Evolutionary conservation across 148 eudicot species (phyloP), one percentile per base, ranked within the genome.

Genomic region (Tetragonia tetragonoides): DNA sequence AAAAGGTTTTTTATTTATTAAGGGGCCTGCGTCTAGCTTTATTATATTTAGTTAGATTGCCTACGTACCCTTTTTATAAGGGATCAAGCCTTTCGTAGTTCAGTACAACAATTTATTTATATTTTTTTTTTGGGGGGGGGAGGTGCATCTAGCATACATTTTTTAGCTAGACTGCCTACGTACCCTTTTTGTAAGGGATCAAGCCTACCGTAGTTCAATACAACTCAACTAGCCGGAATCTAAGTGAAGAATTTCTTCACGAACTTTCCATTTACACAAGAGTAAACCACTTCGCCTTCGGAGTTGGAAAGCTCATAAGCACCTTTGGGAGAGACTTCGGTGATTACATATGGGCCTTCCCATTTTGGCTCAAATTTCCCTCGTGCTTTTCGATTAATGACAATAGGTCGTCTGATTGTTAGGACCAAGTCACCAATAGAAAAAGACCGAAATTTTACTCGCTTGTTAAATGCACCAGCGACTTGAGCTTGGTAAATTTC

Each of bases 381-480:
- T n/a, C 3, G 11, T 9, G 49, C n/a, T 14, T 68, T 68, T 16
- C 28, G 7, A 8, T 40, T 68, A 2, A 41, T 68, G 72, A 68
- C 15, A 68, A 68, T 68, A 40, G 53, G 72, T 24, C 28, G 10
- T 24, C 42, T 40, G 42, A 68, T 24, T 41, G 72, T 20, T 2
- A 68, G 51, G 24, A 40, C 72, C 41, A 68, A 17, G 70, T 68
- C 72, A 20, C 72, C 51, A 6, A 68, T 9, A 37, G 28, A 68
- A 42, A n/a, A 41, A 2, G 72, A 16, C 3, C 53, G 64, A 60
- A 20, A 60, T n/a, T 60, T 60, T 28, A 56, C 60, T 16, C 60
- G 60, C n/a, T n/a, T n/a, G n/a, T n/a, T n/a, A 18, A 56, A 56
- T 3, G 60, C 60, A 15, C 6, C 60, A 11, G n/a, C 60, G 12